These are phyloP conservation scores for Trametes cingulata DNA, from an alignment of 768 basidiomycete species.

Conservation along the genomic window DNA sequence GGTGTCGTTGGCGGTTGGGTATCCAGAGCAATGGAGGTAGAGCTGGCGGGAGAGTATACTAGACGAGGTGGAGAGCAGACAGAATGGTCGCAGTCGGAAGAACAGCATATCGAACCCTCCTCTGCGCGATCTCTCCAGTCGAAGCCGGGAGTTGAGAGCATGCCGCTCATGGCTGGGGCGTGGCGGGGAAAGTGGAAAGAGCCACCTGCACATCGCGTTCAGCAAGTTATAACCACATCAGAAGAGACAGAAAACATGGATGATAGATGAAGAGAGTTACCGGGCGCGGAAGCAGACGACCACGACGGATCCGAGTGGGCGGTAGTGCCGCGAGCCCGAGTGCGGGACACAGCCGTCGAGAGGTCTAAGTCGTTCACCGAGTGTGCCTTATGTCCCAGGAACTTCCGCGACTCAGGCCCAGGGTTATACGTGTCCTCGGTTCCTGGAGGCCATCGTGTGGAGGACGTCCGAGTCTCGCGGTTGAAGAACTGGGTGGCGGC, in stretches of 20 bases:
- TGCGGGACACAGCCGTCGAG: background rate
- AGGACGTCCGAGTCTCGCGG: background rate
- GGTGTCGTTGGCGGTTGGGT: background rate
- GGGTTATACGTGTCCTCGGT: background rate
- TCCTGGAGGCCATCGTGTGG: background rate
- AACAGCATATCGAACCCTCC: background rate
- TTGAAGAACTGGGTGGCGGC: conserved; percentile 1
- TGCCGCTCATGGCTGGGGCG: background rate
- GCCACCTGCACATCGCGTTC: background rate
- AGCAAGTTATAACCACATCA: background rate
- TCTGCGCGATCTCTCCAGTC: background rate
- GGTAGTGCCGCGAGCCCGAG: background rate
- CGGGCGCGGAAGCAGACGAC: background rate
- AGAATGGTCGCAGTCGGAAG: conserved; percentile 4
- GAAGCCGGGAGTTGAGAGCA: background rate
- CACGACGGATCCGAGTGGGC: background rate
- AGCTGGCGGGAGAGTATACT: conserved; percentile 13
- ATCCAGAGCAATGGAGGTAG: conserved; percentile 5
- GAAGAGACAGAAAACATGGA: background rate
- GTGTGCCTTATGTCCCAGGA: too few species aligned
- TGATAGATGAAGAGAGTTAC: background rate
- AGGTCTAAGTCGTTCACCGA: too few species aligned
- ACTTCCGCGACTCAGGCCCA: too few species aligned
- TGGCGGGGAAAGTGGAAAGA: background rate
- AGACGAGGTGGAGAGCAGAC: conserved; percentile 13